Conservation (phyloP, 1,139 yeast genomes). For the Kodamaea ohmeri region DNA sequence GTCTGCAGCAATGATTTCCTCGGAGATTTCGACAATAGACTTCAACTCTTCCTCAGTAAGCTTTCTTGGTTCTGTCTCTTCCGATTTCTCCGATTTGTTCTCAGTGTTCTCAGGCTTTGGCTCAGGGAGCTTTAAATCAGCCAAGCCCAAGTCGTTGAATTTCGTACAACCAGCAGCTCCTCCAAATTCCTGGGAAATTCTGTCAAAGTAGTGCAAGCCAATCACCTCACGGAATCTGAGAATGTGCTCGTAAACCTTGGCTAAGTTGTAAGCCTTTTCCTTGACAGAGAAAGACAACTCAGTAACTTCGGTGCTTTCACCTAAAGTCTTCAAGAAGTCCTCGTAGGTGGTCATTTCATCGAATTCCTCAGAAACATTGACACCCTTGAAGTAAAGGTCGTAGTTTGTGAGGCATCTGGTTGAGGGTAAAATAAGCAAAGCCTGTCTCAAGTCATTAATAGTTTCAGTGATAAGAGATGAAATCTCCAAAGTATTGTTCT, state of each 20-base stretch:
- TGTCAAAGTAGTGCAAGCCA: slow-evolving; percentile 44
- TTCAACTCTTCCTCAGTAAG: slow-evolving; percentile 17
- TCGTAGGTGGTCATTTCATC: slow-evolving; percentile 36
- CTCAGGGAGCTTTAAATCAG: slow-evolving; percentile 20
- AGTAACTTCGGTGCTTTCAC: slow-evolving; percentile 19
- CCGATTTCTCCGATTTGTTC: slow-evolving; percentile 13
- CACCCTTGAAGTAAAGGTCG: slow-evolving; percentile 40
- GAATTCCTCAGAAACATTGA: slow-evolving; percentile 29
- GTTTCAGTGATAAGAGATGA: slow-evolving; percentile 42
- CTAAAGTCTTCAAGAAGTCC: slow-evolving; percentile 27
- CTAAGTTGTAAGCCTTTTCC: slow-evolving; percentile 40
- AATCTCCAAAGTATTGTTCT: slow-evolving; percentile 26
- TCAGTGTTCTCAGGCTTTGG: slow-evolving; percentile 11
- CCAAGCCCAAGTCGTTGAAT: slow-evolving; percentile 31
- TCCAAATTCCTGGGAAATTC: slow-evolving; percentile 23
- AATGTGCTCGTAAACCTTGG: slow-evolving; percentile 39
- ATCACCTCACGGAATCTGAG: slow-evolving; percentile 43
- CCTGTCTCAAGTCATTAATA: slow-evolving; percentile 57
- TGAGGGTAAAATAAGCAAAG: slow-evolving; percentile 52
- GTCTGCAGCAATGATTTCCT: slow-evolving; percentile 8
- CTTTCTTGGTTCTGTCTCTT: slow-evolving; percentile 11
- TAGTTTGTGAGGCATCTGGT: slow-evolving; percentile 64
- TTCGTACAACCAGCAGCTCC: slow-evolving; percentile 22
- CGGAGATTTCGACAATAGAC: slow-evolving; percentile 14
- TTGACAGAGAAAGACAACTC: slow-evolving; percentile 24